Conservation (phyloP, 306 rosid species). For the Delonix regia region DNA sequence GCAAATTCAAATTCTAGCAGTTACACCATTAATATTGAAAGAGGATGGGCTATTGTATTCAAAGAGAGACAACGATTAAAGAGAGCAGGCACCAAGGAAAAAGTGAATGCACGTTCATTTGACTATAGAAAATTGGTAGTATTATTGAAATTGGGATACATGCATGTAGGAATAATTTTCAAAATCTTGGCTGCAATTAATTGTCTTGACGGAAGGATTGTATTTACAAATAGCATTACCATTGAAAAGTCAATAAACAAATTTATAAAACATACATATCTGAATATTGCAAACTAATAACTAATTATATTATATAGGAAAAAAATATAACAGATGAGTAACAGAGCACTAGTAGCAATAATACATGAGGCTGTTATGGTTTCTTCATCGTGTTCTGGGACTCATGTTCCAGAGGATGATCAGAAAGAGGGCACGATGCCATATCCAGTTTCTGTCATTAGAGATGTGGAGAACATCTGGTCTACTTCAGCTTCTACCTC, state of each 20-base stretch:
- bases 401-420: slow-evolving; percentile 12
- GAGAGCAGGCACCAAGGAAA: no score
- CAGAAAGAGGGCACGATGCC: slow-evolving; percentile 89
- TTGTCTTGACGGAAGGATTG: slow-evolving; percentile 37
- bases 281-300: slow-evolving; percentile 39
- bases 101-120: no score
- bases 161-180: neutral
- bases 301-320: slow-evolving; percentile 5
- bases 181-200: slow-evolving; percentile 27
- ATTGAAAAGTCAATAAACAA: slow-evolving; percentile 39
- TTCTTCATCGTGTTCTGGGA: slow-evolving; percentile 15
- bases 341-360: slow-evolving; percentile 27
- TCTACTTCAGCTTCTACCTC: slow-evolving; percentile 75
- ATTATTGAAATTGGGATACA: slow-evolving; percentile 21
- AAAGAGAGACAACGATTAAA: no score
- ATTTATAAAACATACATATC: slow-evolving; percentile 35
- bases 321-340: slow-evolving; percentile 44
- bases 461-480: slow-evolving; percentile 71
- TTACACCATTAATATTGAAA: no score
- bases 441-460: slow-evolving; percentile 69
- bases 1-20: no score
- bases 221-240: slow-evolving; percentile 53
- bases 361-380: slow-evolving; percentile 31
- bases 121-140: no score
- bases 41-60: no score